Evolutionary conservation across 768 basidiomycete genomes (phyloP).

Genomic region (Xerocomellus intermedius): DNA sequence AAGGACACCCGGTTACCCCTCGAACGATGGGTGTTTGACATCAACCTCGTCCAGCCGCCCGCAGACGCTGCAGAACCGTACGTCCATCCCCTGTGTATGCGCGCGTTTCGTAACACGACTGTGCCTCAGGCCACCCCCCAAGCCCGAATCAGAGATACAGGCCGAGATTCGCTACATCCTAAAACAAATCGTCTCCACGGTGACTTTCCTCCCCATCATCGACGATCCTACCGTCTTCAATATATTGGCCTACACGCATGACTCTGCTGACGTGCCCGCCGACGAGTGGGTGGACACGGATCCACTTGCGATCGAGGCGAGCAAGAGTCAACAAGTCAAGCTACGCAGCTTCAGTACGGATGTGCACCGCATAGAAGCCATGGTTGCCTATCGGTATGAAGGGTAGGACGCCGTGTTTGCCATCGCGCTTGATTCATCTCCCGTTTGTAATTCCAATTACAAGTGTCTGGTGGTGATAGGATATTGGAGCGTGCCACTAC

Average conservation of each 20-base stretch:
- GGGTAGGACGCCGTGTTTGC: constrained; percentile 42
- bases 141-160: constrained; percentile 88
- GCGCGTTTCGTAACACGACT: not conserved
- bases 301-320: constrained; percentile 86
- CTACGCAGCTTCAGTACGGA: constrained; percentile 96
- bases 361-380: constrained; percentile 95
- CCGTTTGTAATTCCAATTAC: not conserved
- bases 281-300: constrained; percentile 97
- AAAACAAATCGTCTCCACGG: constrained; percentile 96
- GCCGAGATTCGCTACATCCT: constrained; percentile 97
- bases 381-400: constrained; percentile 96
- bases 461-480: not conserved
- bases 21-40: constrained; percentile 98
- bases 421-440: not conserved
- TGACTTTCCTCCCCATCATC: constrained; percentile 94
- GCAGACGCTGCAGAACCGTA: constrained; percentile 51
- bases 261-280: constrained; percentile 87
- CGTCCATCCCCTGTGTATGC: constrained; percentile 24
- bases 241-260: constrained; percentile 92
- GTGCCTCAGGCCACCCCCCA: constrained; percentile 47
- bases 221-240: constrained; percentile 97
- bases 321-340: constrained; percentile 92
- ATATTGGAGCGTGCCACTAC: not conserved
- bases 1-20: constrained; percentile 89
- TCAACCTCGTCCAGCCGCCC: constrained; percentile 75